Percentiles rank a stretch among this genome's conserved stretches.
These are phyloP conservation scores for Penicillium sp. DNA, from an alignment of 2,329 filamentous ascomycete species.

Conservation along the genomic window DNA sequence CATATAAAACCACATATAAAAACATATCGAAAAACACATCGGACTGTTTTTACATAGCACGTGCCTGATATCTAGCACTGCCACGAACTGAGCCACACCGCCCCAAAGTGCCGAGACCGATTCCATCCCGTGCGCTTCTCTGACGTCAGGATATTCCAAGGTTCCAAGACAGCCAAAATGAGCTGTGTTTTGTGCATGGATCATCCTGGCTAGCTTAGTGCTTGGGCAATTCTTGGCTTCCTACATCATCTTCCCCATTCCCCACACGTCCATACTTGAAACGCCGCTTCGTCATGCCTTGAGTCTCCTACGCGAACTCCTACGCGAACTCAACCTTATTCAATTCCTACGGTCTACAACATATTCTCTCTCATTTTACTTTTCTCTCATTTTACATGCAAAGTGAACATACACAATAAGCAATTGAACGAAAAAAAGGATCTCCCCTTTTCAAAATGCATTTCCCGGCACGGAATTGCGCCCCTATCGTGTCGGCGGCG, in stretches of 20 bases:
- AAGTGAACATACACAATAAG: neutral
- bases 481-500: slow-evolving; percentile 11
- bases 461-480: slow-evolving; percentile 10
- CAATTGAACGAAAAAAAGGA: neutral
- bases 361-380: neutral
- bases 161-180: slow-evolving; percentile 2
- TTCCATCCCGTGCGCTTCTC: neutral
- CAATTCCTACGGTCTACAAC: neutral
- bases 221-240: neutral
- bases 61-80: neutral
- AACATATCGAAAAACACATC: no score
- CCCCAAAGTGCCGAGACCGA: neutral
- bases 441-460: slow-evolving; percentile 6
- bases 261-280: neutral
- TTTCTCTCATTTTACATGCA: neutral
- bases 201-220: slow-evolving; percentile 2
- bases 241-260: neutral
- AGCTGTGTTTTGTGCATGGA: slow-evolving; percentile 5
- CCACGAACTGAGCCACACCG: slow-evolving; percentile 4
- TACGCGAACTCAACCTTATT: neutral
- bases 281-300: slow-evolving; percentile 20
- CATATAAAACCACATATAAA: no score
- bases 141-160: slow-evolving; percentile 11
- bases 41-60: neutral
- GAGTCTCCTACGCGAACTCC: neutral